phyloP scores from a whole-genome alignment of 768 basidiomycete species.

The Lyophyllum decastes region DNA sequence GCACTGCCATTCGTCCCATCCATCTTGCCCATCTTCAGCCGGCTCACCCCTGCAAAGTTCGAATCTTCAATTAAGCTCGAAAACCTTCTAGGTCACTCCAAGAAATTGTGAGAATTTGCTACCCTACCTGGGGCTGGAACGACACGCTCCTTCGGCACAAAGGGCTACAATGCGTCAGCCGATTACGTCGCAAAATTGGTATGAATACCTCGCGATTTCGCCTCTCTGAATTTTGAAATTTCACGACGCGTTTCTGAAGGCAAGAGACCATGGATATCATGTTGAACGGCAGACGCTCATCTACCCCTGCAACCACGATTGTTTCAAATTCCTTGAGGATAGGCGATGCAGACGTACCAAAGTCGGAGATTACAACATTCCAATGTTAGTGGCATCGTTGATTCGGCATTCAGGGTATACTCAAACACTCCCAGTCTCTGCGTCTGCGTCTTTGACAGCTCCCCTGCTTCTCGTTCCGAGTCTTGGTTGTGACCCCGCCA shows the following conservation, averaged over 20 bases:
- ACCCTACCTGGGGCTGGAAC: constrained; percentile 21
- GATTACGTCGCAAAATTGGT: constrained; percentile 28
- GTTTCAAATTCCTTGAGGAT: constrained; percentile 10
- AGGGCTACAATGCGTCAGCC: constrained; percentile 30
- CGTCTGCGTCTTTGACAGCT: constrained; percentile 23
- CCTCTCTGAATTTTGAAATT: background rate
- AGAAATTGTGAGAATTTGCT: constrained; percentile 28
- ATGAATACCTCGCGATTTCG: background rate
- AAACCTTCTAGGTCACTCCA: constrained; percentile 27
- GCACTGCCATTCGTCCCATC: background rate
- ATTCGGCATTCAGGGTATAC: constrained; percentile 14
- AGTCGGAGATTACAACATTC: constrained; percentile 23
- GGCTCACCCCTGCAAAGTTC: constrained; percentile 12
- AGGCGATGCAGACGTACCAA: constrained; percentile 5
- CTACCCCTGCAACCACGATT: constrained; percentile 21
- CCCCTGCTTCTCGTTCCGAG: constrained; percentile 24
- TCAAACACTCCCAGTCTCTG: constrained; percentile 24
- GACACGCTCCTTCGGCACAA: constrained; percentile 29
- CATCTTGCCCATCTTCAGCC: constrained; percentile 6
- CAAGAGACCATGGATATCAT: constrained; percentile 27
- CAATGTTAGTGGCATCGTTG: constrained; percentile 16
- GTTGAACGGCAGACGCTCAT: constrained; percentile 29
- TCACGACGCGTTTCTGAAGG: constrained; percentile 6
- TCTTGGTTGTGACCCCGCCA: constrained; percentile 24
- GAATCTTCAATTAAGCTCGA: constrained; percentile 12